phyloP scores from a whole-genome alignment of 108 stramenopile species.

The Pseudonitzschia multiseries region DNA sequence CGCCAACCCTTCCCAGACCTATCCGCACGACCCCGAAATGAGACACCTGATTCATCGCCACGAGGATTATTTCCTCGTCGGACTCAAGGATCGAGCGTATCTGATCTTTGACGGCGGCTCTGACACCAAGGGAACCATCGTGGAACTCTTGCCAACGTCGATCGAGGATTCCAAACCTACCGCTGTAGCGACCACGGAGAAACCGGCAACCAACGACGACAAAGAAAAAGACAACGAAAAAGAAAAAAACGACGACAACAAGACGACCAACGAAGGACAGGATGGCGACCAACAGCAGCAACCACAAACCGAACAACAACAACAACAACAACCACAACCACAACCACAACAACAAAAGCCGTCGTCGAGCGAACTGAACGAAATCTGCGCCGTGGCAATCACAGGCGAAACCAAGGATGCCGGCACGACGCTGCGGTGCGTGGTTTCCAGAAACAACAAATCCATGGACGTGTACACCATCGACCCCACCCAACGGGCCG shows the following conservation, averaged over 20 bases:
- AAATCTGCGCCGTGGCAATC: slow-evolving; percentile 63
- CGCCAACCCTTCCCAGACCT: no score
- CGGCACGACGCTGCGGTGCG: slow-evolving; percentile 39
- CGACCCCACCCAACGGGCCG: not conserved
- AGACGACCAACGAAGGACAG: not conserved
- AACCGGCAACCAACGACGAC: not conserved
- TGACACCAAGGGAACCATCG: not conserved
- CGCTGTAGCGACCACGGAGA: not conserved
- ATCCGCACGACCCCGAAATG: slow-evolving; percentile 7
- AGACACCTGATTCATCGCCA: slow-evolving; percentile 18
- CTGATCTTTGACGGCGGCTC: slow-evolving; percentile 8
- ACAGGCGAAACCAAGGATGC: slow-evolving; percentile 9
- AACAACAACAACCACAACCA: not conserved
- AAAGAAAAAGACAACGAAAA: not conserved
- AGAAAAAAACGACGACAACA: not conserved
- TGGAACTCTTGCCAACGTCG: slow-evolving; percentile 11
- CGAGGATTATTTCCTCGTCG: slow-evolving; percentile 16
- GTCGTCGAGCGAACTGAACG: slow-evolving; percentile 19
- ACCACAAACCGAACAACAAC: slow-evolving; percentile 5
- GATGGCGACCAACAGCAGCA: not conserved
- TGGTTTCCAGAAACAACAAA: slow-evolving; percentile 65
- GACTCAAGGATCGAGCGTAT: slow-evolving; percentile 25
- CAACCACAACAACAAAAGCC: not conserved
- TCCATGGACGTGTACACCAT: slow-evolving; percentile 49
- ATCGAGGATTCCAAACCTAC: not conserved